Evolutionary conservation across 2,329 filamentous ascomycete species (phyloP).

Genomic region (Venturia pyrina): DNA sequence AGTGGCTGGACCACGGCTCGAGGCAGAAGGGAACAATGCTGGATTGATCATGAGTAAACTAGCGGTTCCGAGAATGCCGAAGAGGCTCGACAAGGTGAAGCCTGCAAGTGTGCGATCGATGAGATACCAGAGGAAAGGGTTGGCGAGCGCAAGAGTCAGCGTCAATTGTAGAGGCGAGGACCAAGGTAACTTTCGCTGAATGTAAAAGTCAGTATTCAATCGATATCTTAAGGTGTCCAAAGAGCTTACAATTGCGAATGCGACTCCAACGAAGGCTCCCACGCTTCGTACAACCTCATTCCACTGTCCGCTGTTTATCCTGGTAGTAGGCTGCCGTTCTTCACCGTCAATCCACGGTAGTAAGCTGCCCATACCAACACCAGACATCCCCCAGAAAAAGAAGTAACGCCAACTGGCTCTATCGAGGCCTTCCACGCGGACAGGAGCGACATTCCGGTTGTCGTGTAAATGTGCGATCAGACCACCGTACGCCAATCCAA

Average conservation of each 20-base stretch:
- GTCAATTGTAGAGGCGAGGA: slow-evolving; percentile 90
- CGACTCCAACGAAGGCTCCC: slow-evolving; percentile 62
- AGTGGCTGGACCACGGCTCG: slow-evolving; percentile 34
- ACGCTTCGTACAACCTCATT: slow-evolving; percentile 59
- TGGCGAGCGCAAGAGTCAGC: slow-evolving; percentile 76
- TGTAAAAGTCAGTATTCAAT: neutral
- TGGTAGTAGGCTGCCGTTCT: slow-evolving; percentile 19
- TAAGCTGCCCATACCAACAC: slow-evolving; percentile 66
- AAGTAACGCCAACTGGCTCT: slow-evolving; percentile 57
- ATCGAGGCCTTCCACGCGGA: slow-evolving; percentile 48
- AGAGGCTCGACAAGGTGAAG: slow-evolving; percentile 64
- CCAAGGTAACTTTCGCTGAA: slow-evolving; percentile 80
- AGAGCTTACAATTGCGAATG: slow-evolving; percentile 68
- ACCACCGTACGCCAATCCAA: slow-evolving; percentile 75
- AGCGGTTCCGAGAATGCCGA: slow-evolving; percentile 65
- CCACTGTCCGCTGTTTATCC: slow-evolving; percentile 54
- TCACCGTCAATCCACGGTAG: slow-evolving; percentile 68
- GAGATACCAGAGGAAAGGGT: slow-evolving; percentile 91
- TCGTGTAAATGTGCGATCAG: slow-evolving; percentile 73
- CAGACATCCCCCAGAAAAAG: slow-evolving; percentile 70
- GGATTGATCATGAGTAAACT: slow-evolving; percentile 67
- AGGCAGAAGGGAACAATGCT: slow-evolving; percentile 57
- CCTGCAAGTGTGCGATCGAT: slow-evolving; percentile 84
- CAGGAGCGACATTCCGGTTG: slow-evolving; percentile 51
- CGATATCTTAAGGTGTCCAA: neutral